A percentile compares a stretch with the other conserved stretches of the same genome.
phyloP scores from a whole-genome alignment of 768 basidiomycete species.

The Tephrocybe rancida region DNA sequence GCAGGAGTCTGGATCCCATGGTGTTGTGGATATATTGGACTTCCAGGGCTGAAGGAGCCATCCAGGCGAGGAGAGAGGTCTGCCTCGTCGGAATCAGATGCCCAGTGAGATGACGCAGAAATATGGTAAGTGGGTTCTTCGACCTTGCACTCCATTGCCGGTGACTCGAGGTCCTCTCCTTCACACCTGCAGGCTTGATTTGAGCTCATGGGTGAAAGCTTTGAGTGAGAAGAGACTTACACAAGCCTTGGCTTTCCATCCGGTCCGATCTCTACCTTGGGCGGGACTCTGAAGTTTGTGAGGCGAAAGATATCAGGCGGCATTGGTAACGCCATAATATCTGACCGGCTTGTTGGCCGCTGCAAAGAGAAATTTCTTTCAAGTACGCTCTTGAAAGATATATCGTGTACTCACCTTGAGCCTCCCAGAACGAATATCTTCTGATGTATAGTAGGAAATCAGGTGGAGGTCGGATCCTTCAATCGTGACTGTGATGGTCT shows the following conservation, averaged over 20 bases:
- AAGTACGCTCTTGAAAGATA: slow-evolving; percentile 1
- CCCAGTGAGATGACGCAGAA: slow-evolving; percentile 40
- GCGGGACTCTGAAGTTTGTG: slow-evolving; percentile 83
- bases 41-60: slow-evolving; percentile 31
- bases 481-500: slow-evolving; percentile 87
- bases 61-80: slow-evolving; percentile 36
- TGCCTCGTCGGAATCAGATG: slow-evolving; percentile 27
- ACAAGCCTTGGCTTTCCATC: slow-evolving; percentile 69
- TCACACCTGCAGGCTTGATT: slow-evolving; percentile 12
- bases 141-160: slow-evolving; percentile 43
- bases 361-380: slow-evolving; percentile 29
- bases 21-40: slow-evolving; percentile 31
- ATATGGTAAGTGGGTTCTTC: slow-evolving; percentile 48
- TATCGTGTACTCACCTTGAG: slow-evolving; percentile 44
- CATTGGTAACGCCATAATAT: slow-evolving; percentile 75
- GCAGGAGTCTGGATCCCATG: slow-evolving; percentile 24
- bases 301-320: slow-evolving; percentile 77
- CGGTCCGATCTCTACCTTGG: slow-evolving; percentile 72
- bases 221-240: slow-evolving; percentile 38
- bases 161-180: slow-evolving; percentile 42
- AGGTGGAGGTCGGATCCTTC: slow-evolving; percentile 82
- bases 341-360: slow-evolving; percentile 67
- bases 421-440: slow-evolving; percentile 72
- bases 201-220: neutral
- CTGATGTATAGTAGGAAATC: slow-evolving; percentile 82